Conservation (phyloP, 164 flowering plant genomes). For the Vitis vinifera region ASM3070453v1 NC_081816.1:2951501-2952000, state of each 20-base stretch:
- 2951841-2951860: background rate
- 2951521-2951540: no score
- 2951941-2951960: constrained; percentile 9
- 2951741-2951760: no score
- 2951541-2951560: no score
- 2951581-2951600: no score
- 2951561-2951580: no score
- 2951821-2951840: constrained; percentile 17
- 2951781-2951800: constrained; percentile 4
- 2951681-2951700: background rate
- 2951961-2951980: constrained; percentile 8
- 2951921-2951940: constrained; percentile 20
- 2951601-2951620: no score
- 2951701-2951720: background rate
- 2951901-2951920: constrained; percentile 22
- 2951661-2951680: background rate
- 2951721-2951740: background rate
- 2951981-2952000: background rate
- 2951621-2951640: background rate
- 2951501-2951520: no score
- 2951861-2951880: constrained; percentile 22
- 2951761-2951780: background rate
- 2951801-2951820: constrained; percentile 11
- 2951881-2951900: constrained; percentile 13
- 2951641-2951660: background rate